Base-by-base conservation (phyloP, 768 basidiomycete species). In the Tulasnella sp. region DNA sequence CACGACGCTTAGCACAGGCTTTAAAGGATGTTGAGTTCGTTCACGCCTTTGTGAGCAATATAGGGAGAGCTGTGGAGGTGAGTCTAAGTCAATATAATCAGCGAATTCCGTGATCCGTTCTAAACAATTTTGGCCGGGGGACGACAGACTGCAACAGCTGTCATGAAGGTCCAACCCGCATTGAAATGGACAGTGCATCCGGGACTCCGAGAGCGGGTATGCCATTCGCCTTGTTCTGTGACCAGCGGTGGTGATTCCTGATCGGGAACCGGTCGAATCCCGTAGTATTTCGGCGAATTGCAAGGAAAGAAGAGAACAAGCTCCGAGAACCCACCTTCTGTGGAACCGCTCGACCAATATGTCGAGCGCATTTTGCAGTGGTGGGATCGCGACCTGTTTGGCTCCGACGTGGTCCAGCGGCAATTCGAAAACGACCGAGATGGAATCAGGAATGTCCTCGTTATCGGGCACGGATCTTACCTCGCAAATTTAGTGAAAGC, bases 1-100 rank as follows among this genome's bases (percentile, higher is more conserved):
- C 79, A 15, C 40, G 71, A 14, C 34, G 42, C 1, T 37, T 79
- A 3, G 79, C 74, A 17, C 38, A 67, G 34, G 39, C 45, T 36
- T 42, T 80, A 38, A 71, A 79, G 25, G 72, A 80, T 71, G 76
- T 81, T 15, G 58, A 72, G 0, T 82, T 84, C 42, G 77, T 76
- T 37, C 77, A 80, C 22, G 82, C 79, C 0, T 81, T 79, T 77
- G 78, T 79, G 4, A 82, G 82, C 14, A 80, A 81, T 69, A 70
- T 82, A 22, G 77, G 76, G 19, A 76, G 83, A 49, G 83, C 82
- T 1, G 75, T 54, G 45, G 82, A 83, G 78, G 83, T 83, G 12
- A 52, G 42, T 4, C 12, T 42, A 71, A 34, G 14, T 5, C 52
- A n/a, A 31, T 38, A 31, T 38, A 7, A 11, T 3, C 8, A 22